A percentile compares a stretch with the other conserved stretches of the same genome.
These are phyloP conservation scores for Agrocybe praecox DNA, from an alignment of 768 basidiomycete species.

Conservation along the genomic window DNA sequence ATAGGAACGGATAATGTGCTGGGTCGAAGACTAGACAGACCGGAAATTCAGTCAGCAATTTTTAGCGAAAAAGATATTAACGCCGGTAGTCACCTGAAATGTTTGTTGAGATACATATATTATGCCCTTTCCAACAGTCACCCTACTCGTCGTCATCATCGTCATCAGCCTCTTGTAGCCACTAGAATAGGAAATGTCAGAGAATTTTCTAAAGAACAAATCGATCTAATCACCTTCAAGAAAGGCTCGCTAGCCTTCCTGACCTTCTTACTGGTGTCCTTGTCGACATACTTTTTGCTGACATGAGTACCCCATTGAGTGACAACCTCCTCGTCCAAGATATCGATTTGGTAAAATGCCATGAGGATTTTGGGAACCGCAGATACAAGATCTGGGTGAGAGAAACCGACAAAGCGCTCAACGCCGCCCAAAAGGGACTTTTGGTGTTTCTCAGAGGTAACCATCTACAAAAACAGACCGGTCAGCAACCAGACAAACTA, in stretches of 20 bases:
- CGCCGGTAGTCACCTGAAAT: not conserved
- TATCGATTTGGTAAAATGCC: conserved; percentile 89
- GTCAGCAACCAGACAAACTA: not conserved
- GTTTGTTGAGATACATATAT: not conserved
- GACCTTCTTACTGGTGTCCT: conserved; percentile 93
- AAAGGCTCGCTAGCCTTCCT: conserved; percentile 95
- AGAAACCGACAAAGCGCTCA: conserved; percentile 80
- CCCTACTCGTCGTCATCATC: conserved; percentile 53
- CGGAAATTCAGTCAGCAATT: not conserved
- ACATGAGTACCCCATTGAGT: conserved; percentile 95
- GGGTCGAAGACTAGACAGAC: not conserved
- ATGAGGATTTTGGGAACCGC: conserved; percentile 90
- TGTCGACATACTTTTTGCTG: conserved; percentile 95
- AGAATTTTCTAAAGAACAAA: conserved; percentile 4
- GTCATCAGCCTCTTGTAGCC: conserved; percentile 89
- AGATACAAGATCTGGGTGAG: conserved; percentile 70
- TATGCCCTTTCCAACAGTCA: not conserved
- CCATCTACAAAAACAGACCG: conserved; percentile 53
- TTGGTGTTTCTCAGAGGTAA: conserved; percentile 92
- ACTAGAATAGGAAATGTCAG: conserved; percentile 40
- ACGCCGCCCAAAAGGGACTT: conserved; percentile 93
- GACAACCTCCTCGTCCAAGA: conserved; percentile 90
- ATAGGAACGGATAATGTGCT: not conserved
- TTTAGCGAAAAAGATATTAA: not conserved
- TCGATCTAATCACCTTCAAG: conserved; percentile 66